Percentiles rank a stretch among this genome's conserved stretches.
Evolutionary conservation across 805 yeast genomes (phyloP).

Genomic region (Barnettozyma salicaria): DNA sequence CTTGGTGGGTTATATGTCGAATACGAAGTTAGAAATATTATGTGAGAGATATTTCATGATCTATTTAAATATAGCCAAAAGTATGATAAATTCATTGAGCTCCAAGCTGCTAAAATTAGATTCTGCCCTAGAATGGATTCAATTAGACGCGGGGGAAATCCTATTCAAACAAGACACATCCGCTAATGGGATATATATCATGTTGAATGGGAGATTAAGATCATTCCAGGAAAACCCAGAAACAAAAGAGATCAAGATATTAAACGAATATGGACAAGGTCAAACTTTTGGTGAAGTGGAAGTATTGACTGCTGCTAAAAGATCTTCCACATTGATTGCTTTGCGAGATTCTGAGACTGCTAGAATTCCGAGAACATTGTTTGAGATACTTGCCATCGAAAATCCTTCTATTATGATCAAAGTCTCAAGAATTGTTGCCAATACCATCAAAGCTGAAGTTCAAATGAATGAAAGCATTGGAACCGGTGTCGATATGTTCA

Average conservation of each 20-base stretch:
- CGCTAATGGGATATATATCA: conserved; percentile 88
- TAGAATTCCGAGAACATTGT: conserved; percentile 82
- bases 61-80: conserved; percentile 71
- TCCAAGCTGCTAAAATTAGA: conserved; percentile 68
- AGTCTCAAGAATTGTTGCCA: conserved; percentile 82
- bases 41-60: conserved; percentile 73
- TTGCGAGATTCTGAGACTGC: conserved; percentile 93
- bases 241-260: conserved; percentile 28
- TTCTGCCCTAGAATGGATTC: conserved; percentile 93
- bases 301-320: conserved; percentile 73
- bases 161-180: conserved; percentile 76
- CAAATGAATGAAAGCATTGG: conserved; percentile 13
- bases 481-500: conserved; percentile 8
- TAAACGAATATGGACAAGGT: conserved; percentile 88
- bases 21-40: conserved; percentile 53
- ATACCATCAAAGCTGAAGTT: conserved; percentile 30
- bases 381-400: conserved; percentile 76
- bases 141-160: conserved; percentile 77
- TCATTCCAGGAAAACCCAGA: conserved; percentile 33
- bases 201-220: conserved; percentile 81
- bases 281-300: conserved; percentile 94
- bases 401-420: conserved; percentile 89
- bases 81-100: conserved; percentile 61
- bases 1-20: conserved; percentile 69
- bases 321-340: conserved; percentile 69